Conservation (phyloP, 768 basidiomycete species). For the Suillus hirtellus region DNA sequence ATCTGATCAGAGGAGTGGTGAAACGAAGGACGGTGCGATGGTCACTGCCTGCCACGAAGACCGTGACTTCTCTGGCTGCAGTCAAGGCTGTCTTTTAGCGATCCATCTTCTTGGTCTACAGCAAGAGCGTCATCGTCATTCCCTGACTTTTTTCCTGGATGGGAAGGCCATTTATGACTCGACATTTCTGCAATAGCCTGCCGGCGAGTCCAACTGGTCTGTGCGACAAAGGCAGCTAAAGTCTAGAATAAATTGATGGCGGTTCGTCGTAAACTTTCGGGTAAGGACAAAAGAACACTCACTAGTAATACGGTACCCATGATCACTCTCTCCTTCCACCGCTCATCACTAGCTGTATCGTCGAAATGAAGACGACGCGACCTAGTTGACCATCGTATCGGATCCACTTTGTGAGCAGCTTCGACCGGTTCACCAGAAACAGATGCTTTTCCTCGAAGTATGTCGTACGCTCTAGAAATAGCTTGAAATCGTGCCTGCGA, state of each 20-base stretch:
- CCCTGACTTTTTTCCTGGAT: neutral
- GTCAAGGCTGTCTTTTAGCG: neutral
- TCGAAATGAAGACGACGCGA: slow-evolving; percentile 47
- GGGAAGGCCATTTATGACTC: neutral
- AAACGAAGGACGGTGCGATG: neutral
- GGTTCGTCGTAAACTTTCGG: neutral
- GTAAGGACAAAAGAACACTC: slow-evolving; percentile 11
- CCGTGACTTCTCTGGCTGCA: neutral
- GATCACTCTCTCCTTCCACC: slow-evolving; percentile 67
- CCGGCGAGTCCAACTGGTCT: slow-evolving; percentile 32
- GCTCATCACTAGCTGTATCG: slow-evolving; percentile 49
- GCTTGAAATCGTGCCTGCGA: slow-evolving; percentile 69
- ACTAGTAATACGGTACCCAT: slow-evolving; percentile 57
- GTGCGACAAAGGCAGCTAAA: slow-evolving; percentile 33
- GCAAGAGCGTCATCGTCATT: neutral
- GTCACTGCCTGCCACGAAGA: neutral
- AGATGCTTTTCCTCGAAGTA: slow-evolving; percentile 50
- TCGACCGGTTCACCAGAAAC: slow-evolving; percentile 19
- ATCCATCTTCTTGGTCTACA: neutral
- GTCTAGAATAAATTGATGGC: slow-evolving; percentile 27
- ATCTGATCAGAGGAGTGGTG: neutral
- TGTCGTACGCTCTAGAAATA: slow-evolving; percentile 68
- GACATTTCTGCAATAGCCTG: slow-evolving; percentile 27
- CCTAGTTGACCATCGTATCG: slow-evolving; percentile 44
- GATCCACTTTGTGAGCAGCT: slow-evolving; percentile 30